phyloP scores from a whole-genome alignment of 305 asterid species.

The Fraxinus angustifolia region DNA sequence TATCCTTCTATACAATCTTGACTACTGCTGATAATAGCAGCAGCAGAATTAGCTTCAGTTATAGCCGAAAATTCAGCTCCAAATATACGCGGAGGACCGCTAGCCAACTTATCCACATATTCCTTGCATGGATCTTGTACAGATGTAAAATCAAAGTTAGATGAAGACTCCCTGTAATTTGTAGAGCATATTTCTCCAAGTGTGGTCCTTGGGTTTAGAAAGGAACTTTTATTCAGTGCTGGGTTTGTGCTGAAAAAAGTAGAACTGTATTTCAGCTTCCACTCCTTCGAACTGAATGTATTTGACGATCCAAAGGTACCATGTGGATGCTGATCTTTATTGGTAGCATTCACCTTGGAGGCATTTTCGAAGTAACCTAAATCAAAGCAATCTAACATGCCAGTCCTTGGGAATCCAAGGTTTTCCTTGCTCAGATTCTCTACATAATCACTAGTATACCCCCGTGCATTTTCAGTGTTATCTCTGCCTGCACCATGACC shows the following conservation, averaged over 20 bases:
- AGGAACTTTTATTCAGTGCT: conserved; percentile 38
- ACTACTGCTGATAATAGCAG: conserved; percentile 30
- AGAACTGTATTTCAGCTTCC: conserved; percentile 45
- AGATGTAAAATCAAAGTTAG: conserved; percentile 68
- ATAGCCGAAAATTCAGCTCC: conserved; percentile 38
- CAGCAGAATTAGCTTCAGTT: conserved; percentile 33
- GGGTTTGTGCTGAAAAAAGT: conserved; percentile 68
- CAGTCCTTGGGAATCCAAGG: conserved; percentile 31
- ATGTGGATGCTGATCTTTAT: conserved; percentile 28
- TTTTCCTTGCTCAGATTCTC: conserved; percentile 31
- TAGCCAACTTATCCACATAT: conserved; percentile 37
- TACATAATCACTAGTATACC: conserved; percentile 33
- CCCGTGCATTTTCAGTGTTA: conserved; percentile 31
- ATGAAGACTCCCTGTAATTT: conserved; percentile 34
- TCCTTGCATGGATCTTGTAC: conserved; percentile 59
- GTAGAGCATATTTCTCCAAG: conserved; percentile 36
- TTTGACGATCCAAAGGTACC: conserved; percentile 32
- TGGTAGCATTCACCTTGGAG: conserved; percentile 25
- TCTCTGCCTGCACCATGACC: conserved; percentile 25
- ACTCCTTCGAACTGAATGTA: conserved; percentile 28
- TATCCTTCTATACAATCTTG: conserved; percentile 23
- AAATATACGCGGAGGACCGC: conserved; percentile 27
- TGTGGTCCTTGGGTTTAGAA: conserved; percentile 39
- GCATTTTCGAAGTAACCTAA: conserved; percentile 31
- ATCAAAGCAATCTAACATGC: conserved; percentile 20